Evolutionary conservation across 495 filamentous ascomycete genomes (phyloP), one percentile per base, ranked within the genome.

Genomic region (Polyplosphaeria fusca): DNA sequence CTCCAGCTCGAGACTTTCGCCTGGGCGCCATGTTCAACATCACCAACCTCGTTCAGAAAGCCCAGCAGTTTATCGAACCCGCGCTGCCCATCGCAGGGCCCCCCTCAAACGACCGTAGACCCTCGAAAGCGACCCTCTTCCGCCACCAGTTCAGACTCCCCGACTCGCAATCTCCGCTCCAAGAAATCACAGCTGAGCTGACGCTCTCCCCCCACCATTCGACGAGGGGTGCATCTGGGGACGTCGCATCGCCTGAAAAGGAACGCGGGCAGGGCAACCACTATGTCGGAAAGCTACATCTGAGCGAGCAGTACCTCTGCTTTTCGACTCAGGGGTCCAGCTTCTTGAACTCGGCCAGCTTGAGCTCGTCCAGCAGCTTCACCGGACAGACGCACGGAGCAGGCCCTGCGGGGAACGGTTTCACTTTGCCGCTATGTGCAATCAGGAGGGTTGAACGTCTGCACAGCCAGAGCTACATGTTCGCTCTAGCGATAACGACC

Each of bases 101-200:
- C 9, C 47, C 50, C 48, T 77, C 84, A 53, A 77, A 85, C 55
- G 86, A 90, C 72, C 77, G 78, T 52, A 84, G 86, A 62, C 89
- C 92, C 32, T 91, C 91, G 65, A 98, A 96, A 76, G 82, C 91
- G 27, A 86, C 84, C 46, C 81, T 96, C 46, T 98, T 97, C 76
- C 90, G 93, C 74, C 84, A 87, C 68, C 94, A 98, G 70, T 98
- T 97, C 74, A 88, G 92, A 55, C 85, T 98, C 3, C 93, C 93
- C 5, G 87, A 91, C 63, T 85, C 87, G 9, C 92, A 98, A 68
- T 88, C 82, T 43, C 94, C 93, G 13, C 77, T 95, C 27, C 89
- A 94, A 69, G 93, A 98, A 73, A 95, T 98, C 73, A 89, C 88
- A 49, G 91, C 94, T 63, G 92, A 98, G 72, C 80, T 98, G 24